A percentile compares a stretch with the other conserved stretches of the same genome.
Conservation (phyloP, 352 stramenopile species). For the Phytophthora meadii region DNA sequence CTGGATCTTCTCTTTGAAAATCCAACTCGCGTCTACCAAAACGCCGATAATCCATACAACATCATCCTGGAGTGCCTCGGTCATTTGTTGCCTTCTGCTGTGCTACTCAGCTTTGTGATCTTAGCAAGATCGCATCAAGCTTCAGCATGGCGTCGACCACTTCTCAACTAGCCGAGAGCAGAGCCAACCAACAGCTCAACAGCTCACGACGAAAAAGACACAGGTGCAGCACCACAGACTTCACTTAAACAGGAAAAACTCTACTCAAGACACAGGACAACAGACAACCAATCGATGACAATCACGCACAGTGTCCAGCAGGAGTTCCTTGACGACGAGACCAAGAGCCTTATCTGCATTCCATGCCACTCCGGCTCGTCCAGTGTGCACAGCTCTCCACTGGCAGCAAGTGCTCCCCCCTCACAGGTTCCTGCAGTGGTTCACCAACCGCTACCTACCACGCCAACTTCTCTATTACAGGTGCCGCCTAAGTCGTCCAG, state of each 20-base stretch:
- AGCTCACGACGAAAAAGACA: conserved; percentile 1
- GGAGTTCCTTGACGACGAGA: conserved; percentile 48
- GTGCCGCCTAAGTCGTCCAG: not conserved
- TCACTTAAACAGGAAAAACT: conserved; percentile 5
- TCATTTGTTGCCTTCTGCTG: not conserved
- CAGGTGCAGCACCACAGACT: conserved; percentile 1
- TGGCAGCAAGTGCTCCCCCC: not conserved
- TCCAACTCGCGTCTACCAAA: conserved; percentile 32
- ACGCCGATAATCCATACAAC: conserved; percentile 20
- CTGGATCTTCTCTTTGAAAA: conserved; percentile 29
- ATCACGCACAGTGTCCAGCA: conserved; percentile 44
- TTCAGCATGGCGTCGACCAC: conserved; percentile 10
- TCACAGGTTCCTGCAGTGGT: not conserved
- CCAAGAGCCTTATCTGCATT: conserved; percentile 41
- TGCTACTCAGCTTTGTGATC: conserved; percentile 1
- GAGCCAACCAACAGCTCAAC: conserved; percentile 9
- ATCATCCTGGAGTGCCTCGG: not conserved
- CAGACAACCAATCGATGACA: conserved; percentile 33
- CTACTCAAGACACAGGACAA: conserved; percentile 4
- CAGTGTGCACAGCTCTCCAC: conserved; percentile 6
- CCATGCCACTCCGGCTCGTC: conserved; percentile 17
- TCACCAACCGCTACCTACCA: not conserved
- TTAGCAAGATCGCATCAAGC: conserved; percentile 19
- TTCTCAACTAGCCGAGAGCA: conserved; percentile 21
- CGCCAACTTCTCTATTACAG: not conserved